phyloP scores from a whole-genome alignment of 1,284 basidiomycete genomes.

The Ceratobasidium sp. region DNA sequence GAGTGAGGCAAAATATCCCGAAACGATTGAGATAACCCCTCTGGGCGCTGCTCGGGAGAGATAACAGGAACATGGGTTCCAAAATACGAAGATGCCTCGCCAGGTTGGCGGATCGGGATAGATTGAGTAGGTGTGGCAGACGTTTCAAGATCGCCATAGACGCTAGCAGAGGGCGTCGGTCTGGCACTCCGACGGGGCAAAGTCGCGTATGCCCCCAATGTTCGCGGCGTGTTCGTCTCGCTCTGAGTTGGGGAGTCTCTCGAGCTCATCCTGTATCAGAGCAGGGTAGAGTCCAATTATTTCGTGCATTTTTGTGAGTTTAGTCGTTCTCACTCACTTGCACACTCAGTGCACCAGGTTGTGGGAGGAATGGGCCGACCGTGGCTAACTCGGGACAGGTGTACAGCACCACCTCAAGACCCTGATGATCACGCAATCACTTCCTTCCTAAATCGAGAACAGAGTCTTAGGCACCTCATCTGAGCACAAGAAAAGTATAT shows the following conservation, averaged over 20 bases:
- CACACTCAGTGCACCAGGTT: too few species aligned
- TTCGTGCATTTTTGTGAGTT: not conserved
- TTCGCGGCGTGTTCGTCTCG: slow-evolving; percentile 27
- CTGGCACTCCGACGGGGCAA: slow-evolving; percentile 22
- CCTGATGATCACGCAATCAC: not conserved
- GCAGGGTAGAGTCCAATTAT: not conserved
- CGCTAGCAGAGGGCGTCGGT: slow-evolving; percentile 14
- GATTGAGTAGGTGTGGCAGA: not conserved
- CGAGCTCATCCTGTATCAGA: slow-evolving; percentile 7
- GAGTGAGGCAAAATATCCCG: slow-evolving; percentile 29
- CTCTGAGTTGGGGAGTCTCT: slow-evolving; percentile 31
- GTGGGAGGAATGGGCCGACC: not conserved
- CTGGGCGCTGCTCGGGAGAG: slow-evolving; percentile 20
- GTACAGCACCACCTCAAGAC: not conserved
- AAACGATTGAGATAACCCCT: slow-evolving; percentile 7
- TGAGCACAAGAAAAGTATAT: not conserved
- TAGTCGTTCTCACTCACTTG: not conserved
- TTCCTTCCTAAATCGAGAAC: not conserved
- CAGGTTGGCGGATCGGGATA: not conserved
- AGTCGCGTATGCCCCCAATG: slow-evolving; percentile 24
- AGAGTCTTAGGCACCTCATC: not conserved
- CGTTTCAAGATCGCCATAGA: not conserved
- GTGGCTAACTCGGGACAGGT: not conserved
- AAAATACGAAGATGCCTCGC: slow-evolving; percentile 21
- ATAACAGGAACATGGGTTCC: slow-evolving; percentile 16